Base-by-base conservation (phyloP, 1,139 yeast genomes). In the Saccharomyces pastorianus region DNA sequence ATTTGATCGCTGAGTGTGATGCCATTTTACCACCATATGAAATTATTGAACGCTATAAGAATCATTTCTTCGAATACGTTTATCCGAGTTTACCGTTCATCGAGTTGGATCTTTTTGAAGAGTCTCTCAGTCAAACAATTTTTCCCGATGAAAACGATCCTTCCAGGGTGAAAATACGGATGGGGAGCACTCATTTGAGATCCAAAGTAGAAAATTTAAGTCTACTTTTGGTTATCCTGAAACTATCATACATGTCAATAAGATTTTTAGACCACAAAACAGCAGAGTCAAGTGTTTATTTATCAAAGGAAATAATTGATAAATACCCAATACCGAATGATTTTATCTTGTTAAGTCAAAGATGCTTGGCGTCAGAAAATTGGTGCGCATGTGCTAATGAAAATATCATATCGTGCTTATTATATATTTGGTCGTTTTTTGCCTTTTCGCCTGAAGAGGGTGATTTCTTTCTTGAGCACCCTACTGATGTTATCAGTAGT, bases 381-480 rank as follows among this genome's bases (percentile, higher is more conserved):
- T 20, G 23, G 23, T 20, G 23, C 3, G 23, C 23, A 20, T 20
- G 23, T 20, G 23, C 23, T 2, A 20, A 20, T 20, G 23, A 20
- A 20, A 20, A 20, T 20, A 20, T 20, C 23, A 20, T 20, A 20
- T 20, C 23, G 3, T 20, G 23, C 23, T 20, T 20, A 20, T 20
- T 20, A 20, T 20, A 20, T 20, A 20, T 20, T 20, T 20, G 23
- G 23, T 20, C 23, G 23, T 20, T 20, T 20, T 20, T 61, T 42
- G 66, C 63, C 7, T 63, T 65, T 52, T 61, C 71, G 1, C 71
- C 72, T 1, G 71, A 68, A 50, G 66, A 66, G 51, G 69, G 68
- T 32, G 71, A 69, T 55, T 63, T 64, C 29, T 65, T 67, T 51
- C 55, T 63, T 13, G 69, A 61, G 17, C 65, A 64, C 34, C 71